A percentile compares a stretch with the other conserved stretches of the same genome.
Evolutionary conservation across 805 yeast species (phyloP).

Genomic region (Ogataea trehalophila): DNA sequence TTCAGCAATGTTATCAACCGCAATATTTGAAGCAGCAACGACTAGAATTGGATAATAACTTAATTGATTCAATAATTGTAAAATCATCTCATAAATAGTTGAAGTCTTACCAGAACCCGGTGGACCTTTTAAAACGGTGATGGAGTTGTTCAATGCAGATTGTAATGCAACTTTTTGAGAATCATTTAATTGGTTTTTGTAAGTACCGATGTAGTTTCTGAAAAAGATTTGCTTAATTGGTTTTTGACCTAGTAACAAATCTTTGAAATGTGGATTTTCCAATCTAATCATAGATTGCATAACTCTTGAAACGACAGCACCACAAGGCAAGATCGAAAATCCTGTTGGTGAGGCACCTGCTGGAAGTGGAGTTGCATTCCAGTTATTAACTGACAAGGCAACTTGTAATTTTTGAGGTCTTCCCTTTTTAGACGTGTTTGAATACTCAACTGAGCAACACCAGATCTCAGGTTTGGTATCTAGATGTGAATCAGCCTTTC

Average conservation of each 20-base stretch:
- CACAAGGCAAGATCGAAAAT: constrained; percentile 49
- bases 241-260: constrained; percentile 26
- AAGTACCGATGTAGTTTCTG: constrained; percentile 47
- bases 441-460: constrained; percentile 50
- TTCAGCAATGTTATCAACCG: constrained; percentile 73
- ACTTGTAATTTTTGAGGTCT: constrained; percentile 27
- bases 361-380: constrained; percentile 42
- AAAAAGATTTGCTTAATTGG: constrained; percentile 39
- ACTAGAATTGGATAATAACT: constrained; percentile 61
- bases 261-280: constrained; percentile 45
- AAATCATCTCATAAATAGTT: constrained; percentile 75
- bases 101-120: constrained; percentile 84
- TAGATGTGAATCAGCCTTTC: constrained; percentile 38
- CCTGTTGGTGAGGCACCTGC: constrained; percentile 24
- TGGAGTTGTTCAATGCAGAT: constrained; percentile 58
- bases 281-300: constrained; percentile 62
- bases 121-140: constrained; percentile 66
- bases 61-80: constrained; percentile 61
- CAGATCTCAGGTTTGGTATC: constrained; percentile 38
- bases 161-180: constrained; percentile 74
- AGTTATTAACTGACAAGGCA: constrained; percentile 47
- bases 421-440: constrained; percentile 11
- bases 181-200: constrained; percentile 51
- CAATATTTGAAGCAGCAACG: constrained; percentile 73
- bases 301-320: constrained; percentile 58